A percentile compares a stretch with the other conserved stretches of the same genome.
These are phyloP conservation scores for Apiospora aurea DNA, from an alignment of 2,329 filamentous ascomycete genomes.

Conservation along the genomic window DNA sequence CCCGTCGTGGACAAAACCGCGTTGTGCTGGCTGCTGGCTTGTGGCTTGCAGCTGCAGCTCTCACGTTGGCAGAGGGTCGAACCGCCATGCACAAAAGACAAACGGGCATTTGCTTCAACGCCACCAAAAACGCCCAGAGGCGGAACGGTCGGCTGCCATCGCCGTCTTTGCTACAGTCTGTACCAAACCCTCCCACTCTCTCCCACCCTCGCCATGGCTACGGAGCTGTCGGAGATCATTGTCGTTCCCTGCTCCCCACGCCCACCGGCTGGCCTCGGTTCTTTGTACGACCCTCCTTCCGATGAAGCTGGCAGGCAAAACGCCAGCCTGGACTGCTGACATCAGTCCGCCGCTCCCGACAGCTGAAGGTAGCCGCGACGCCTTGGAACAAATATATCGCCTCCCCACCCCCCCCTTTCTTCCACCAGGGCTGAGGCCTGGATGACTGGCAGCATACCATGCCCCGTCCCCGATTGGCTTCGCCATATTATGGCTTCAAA, in stretches of 20 bases:
- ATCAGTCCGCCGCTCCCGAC: background rate
- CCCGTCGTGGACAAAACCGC: background rate
- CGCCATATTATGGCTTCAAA: background rate
- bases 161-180: background rate
- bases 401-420: background rate
- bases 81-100: background rate
- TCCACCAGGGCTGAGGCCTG: background rate
- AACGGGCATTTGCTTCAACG: slow-evolving; percentile 6
- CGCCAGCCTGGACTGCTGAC: background rate
- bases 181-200: background rate
- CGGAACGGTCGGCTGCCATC: background rate
- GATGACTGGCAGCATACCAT: background rate
- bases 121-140: background rate
- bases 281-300: background rate
- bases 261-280: background rate
- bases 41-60: background rate
- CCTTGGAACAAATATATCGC: background rate
- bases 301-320: background rate
- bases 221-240: background rate
- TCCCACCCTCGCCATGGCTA: background rate
- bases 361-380: background rate
- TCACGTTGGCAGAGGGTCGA: background rate
- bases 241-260: background rate
- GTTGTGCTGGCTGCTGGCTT: slow-evolving; percentile 1
- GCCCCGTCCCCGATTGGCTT: background rate